A percentile compares a stretch with the other conserved stretches of the same genome.
These are phyloP conservation scores for Endogone sp. DNA, from an alignment of 192 early-diverging fungal genomes.

Conservation along the genomic window DNA sequence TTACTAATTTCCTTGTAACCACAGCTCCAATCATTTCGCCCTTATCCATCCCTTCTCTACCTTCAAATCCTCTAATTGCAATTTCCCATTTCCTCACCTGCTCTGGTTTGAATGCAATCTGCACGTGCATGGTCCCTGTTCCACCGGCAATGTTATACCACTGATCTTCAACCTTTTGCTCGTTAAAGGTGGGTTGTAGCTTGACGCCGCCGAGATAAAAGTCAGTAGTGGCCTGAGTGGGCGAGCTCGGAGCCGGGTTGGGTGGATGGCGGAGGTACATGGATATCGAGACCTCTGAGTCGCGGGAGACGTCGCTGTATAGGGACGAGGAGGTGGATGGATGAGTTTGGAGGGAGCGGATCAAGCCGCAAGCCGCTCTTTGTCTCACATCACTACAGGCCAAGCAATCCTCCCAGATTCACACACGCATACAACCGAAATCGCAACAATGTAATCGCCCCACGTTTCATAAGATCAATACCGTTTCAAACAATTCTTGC, in stretches of 20 bases:
- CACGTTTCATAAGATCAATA: no score
- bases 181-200: slow-evolving; percentile 44
- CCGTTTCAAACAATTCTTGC: no score
- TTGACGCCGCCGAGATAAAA: slow-evolving; percentile 53
- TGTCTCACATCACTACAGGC: no score
- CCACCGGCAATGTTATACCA: slow-evolving; percentile 39
- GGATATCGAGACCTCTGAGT: slow-evolving; percentile 54
- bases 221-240: slow-evolving; percentile 43
- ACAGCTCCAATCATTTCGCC: no score
- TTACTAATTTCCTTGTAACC: no score
- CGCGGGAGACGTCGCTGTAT: slow-evolving; percentile 56
- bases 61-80: background rate
- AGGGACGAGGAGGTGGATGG: background rate
- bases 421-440: no score
- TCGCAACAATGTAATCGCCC: no score
- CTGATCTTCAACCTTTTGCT: slow-evolving; percentile 30
- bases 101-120: slow-evolving; percentile 68
- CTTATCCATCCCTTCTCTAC: background rate
- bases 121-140: slow-evolving; percentile 66
- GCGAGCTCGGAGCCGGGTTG: slow-evolving; percentile 22
- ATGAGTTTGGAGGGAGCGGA: no score
- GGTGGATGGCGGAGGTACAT: slow-evolving; percentile 54
- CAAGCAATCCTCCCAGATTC: no score
- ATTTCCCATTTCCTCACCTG: slow-evolving; percentile 35
- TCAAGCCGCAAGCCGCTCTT: no score